These are phyloP conservation scores for Coleophoma eucalyptorum DNA, from an alignment of 2,329 filamentous ascomycete genomes.

Conservation along the genomic window DNA sequence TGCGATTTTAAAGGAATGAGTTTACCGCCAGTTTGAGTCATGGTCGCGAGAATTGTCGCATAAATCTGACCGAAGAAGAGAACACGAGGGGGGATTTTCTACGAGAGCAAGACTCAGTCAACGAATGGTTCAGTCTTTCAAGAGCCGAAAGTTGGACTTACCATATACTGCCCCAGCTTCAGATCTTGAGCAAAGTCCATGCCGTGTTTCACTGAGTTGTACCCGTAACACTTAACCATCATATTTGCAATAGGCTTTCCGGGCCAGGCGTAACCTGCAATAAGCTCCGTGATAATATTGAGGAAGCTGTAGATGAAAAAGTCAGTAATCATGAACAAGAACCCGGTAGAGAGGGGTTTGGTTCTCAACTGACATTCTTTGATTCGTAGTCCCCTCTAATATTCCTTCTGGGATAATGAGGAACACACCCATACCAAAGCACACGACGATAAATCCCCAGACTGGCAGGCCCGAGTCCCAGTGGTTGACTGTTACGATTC, in stretches of 20 bases:
- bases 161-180: slow-evolving; percentile 68
- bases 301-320: slow-evolving; percentile 34
- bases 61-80: slow-evolving; percentile 31
- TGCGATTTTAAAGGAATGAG: no score
- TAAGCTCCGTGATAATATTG: slow-evolving; percentile 70
- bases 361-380: slow-evolving; percentile 10
- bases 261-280: slow-evolving; percentile 64
- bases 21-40: slow-evolving; percentile 29
- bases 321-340: background rate
- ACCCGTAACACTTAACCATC: slow-evolving; percentile 73
- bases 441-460: slow-evolving; percentile 10
- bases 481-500: slow-evolving; percentile 4
- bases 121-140: background rate
- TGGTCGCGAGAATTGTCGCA: slow-evolving; percentile 27
- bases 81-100: slow-evolving; percentile 17
- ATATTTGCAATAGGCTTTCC: slow-evolving; percentile 69
- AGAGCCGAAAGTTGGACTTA: background rate
- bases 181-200: slow-evolving; percentile 11
- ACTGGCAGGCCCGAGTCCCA: slow-evolving; percentile 9
- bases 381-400: slow-evolving; percentile 63
- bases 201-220: slow-evolving; percentile 52
- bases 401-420: slow-evolving; percentile 68
- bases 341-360: background rate
- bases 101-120: background rate
- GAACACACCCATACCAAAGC: slow-evolving; percentile 34